phyloP scores from a whole-genome alignment of 192 early-diverging fungal species.

The Thoreauomyces humboldtii region DNA sequence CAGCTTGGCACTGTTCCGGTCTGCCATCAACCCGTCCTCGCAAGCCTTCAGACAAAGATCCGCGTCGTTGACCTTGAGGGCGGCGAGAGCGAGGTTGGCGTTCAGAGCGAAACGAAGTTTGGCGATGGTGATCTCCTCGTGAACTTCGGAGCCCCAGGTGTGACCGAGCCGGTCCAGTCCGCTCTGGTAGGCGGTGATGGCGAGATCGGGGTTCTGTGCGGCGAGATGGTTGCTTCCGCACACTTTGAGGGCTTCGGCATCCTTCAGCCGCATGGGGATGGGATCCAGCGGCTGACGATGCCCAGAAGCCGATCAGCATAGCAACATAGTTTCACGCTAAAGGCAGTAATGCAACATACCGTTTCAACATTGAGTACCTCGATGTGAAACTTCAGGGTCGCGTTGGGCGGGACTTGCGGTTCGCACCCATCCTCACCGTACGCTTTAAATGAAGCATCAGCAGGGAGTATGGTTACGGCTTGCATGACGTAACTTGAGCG shows the following conservation, averaged over 20 bases:
- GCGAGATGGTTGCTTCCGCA: conserved; percentile 34
- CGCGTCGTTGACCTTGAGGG: conserved; percentile 23
- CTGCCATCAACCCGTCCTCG: conserved; percentile 24
- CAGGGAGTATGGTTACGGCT: neutral
- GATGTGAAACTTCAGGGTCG: conserved; percentile 62
- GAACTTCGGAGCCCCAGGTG: conserved; percentile 31
- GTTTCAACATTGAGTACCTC: conserved; percentile 34
- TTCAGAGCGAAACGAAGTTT: conserved; percentile 24
- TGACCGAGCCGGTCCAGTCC: conserved; percentile 19
- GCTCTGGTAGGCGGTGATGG: conserved; percentile 14
- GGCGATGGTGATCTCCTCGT: conserved; percentile 15
- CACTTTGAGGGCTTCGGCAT: conserved; percentile 28
- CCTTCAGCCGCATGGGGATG: neutral
- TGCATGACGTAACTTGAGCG: neutral
- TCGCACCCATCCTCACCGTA: conserved; percentile 65
- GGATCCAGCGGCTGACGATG: conserved; percentile 26
- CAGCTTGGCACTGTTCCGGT: conserved; percentile 3
- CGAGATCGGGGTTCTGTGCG: conserved; percentile 8
- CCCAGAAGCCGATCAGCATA: neutral
- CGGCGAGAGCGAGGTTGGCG: conserved; percentile 29
- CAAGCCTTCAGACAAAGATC: conserved; percentile 22
- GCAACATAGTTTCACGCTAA: neutral
- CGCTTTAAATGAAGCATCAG: conserved; percentile 7
- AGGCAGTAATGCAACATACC: conserved; percentile 8
- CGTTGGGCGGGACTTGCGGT: conserved; percentile 58